Base-by-base conservation (phyloP, 148 eudicot species). In the Vaccinium myrtillus region DNA sequence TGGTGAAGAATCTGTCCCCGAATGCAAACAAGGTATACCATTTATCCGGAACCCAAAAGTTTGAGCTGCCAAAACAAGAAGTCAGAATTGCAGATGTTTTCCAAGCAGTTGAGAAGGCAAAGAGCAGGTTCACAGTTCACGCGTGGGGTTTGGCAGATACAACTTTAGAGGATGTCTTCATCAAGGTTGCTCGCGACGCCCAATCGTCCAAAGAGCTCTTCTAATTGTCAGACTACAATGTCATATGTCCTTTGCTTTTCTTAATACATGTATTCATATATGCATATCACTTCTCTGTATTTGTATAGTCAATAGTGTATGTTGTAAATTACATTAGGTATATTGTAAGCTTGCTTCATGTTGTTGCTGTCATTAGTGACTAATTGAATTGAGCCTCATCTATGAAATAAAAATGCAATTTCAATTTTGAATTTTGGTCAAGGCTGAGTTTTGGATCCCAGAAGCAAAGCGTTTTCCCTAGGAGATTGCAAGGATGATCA, bases 61-160 rank as follows among this genome's bases (percentile, higher is more conserved):
- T 92, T 79, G 95, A 94, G 92, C 79, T 94, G 77, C 94, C 94
- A 61, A 94, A 94, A 75, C 88, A 91, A 0, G 90, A 89, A 39
- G 85, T 91, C 63, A 89, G 85, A 55, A 87, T 91, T 39, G 88
- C 92, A 8, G 89, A 94, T 53, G 91, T 94, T 15, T 92, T 94
- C 18, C 81, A 90, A 75, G 91, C 91, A 9, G 93, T 94, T 10
- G 88, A 88, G 86, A 74, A 82, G 10, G 97, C 95, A n/a, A 94
- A 92, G 87, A 87, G 84, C 32, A 86, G 86, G 78, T 91, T 94
- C 85, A 83, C 92, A 0, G 91, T 94, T 82, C 87, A 91, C 21
- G 97, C 95, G 10, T 94, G 97, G 97, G 95, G 97, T 75, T 59
- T 94, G 75, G 89, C 92, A 0, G 95, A 94, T 84, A 91, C 95